Evolutionary conservation across 2,329 filamentous ascomycete species (phyloP).

Genomic region (Fusarium virguliforme): DNA sequence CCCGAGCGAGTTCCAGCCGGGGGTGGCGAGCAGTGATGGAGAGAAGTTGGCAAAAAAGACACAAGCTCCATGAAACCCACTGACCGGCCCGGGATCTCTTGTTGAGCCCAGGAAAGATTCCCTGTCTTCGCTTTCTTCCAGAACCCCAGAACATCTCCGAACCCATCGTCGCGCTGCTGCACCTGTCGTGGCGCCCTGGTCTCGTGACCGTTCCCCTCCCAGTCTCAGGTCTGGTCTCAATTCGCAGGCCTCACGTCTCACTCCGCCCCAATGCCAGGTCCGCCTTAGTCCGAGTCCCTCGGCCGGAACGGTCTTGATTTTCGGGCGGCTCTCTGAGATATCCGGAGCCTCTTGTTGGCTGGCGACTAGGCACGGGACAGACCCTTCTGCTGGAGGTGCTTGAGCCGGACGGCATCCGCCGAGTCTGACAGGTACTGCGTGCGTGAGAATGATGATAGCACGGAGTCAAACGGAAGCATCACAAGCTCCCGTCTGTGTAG

Average conservation of each 20-base stretch:
- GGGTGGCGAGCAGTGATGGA: conserved; percentile 2
- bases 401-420: conserved; percentile 7
- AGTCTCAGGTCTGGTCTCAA: conserved; percentile 27
- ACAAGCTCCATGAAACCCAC: conserved; percentile 37
- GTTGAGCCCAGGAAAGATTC: conserved; percentile 18
- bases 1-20: conserved; percentile 7
- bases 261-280: conserved; percentile 14
- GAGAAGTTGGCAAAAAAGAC: conserved; percentile 26
- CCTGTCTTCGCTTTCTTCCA: conserved; percentile 29
- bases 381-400: conserved; percentile 3
- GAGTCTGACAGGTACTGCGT: conserved; percentile 9
- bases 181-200: conserved; percentile 25
- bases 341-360: conserved; percentile 18
- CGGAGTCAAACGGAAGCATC: not conserved
- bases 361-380: conserved; percentile 14
- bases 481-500: not conserved
- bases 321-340: conserved; percentile 20
- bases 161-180: conserved; percentile 10
- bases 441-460: conserved; percentile 6
- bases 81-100: conserved; percentile 30
- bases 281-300: conserved; percentile 30
- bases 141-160: conserved; percentile 28
- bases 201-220: conserved; percentile 38
- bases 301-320: conserved; percentile 26
- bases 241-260: conserved; percentile 31